A percentile compares a stretch with the other conserved stretches of the same genome.
Conservation (phyloP, 2,329 filamentous ascomycete species). For the Macroventuria anomochaeta region DNA sequence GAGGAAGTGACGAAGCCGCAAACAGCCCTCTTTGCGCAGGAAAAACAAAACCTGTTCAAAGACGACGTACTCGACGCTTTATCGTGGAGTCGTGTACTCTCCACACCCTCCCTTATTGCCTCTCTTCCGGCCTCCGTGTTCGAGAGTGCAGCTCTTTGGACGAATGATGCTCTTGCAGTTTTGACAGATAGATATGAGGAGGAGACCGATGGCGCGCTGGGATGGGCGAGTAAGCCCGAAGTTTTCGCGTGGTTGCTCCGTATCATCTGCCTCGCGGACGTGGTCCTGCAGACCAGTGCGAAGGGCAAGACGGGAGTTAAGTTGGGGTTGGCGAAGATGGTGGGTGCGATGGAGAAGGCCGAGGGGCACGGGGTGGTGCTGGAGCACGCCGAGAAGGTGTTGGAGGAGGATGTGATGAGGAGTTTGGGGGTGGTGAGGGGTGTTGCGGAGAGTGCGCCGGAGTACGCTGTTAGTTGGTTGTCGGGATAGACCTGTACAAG, state of each 20-base stretch:
- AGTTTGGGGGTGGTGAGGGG: constrained; percentile 3
- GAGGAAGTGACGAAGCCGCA: constrained; percentile 55
- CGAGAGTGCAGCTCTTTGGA: constrained; percentile 54
- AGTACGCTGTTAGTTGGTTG: constrained; percentile 8
- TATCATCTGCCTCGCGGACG: constrained; percentile 52
- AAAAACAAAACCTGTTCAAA: constrained; percentile 94
- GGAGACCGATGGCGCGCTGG: constrained; percentile 69
- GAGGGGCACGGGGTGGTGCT: constrained; percentile 3
- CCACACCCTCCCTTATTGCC: constrained; percentile 27
- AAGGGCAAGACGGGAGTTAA: constrained; percentile 17
- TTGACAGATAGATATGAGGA: constrained; percentile 48
- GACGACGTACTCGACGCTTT: constrained; percentile 78
- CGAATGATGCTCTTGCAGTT: constrained; percentile 55
- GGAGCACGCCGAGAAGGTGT: not conserved
- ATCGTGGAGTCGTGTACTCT: constrained; percentile 68
- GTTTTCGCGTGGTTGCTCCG: constrained; percentile 67
- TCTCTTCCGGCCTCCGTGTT: constrained; percentile 24
- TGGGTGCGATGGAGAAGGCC: not conserved
- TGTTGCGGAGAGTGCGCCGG: constrained; percentile 6
- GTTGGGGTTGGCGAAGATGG: not conserved
- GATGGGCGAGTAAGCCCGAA: constrained; percentile 73
- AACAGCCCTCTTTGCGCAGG: constrained; percentile 78
- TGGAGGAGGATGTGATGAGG: constrained; percentile 7
- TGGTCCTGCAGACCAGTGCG: constrained; percentile 42
- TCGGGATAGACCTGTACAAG: too few species aligned